Evolutionary conservation across 129 eudicot species (phyloP).

Genomic region (Flaveria bidentis): DNA sequence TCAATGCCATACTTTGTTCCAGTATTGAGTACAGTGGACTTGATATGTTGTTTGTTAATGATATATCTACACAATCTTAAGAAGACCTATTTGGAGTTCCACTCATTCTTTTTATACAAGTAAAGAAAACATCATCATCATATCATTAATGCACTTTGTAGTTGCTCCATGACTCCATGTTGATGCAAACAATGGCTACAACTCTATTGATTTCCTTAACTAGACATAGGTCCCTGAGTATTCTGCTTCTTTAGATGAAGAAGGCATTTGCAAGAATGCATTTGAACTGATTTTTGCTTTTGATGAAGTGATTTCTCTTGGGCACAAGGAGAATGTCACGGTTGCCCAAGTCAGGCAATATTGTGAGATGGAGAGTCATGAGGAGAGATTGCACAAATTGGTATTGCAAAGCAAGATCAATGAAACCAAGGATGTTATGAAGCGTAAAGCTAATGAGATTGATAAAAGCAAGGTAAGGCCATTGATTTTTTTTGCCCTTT

Average conservation of each 20-base stretch:
- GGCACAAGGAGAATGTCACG: conserved; percentile 92
- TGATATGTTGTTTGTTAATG: not conserved
- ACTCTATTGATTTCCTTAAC: conserved; percentile 45
- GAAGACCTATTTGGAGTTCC: not conserved
- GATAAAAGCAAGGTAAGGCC: conserved; percentile 71
- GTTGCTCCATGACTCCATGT: not conserved
- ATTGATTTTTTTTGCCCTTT: not conserved
- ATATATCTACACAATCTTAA: conserved; percentile 8
- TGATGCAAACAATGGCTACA: not conserved
- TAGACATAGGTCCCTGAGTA: conserved; percentile 80
- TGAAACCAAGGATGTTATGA: conserved; percentile 91
- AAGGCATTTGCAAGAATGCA: conserved; percentile 76
- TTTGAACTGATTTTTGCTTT: conserved; percentile 94
- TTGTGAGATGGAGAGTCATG: conserved; percentile 97
- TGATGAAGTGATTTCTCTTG: conserved; percentile 87
- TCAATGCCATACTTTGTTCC: not conserved
- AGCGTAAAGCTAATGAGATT: conserved; percentile 88
- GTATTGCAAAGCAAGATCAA: conserved; percentile 70
- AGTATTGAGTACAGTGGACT: not conserved
- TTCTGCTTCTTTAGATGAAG: conserved; percentile 84
- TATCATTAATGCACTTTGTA: not conserved
- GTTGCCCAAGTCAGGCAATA: conserved; percentile 88
- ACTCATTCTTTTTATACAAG: not conserved
- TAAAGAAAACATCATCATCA: not conserved
- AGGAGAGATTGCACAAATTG: conserved; percentile 81